Evolutionary conservation across 2,329 filamentous ascomycete genomes (phyloP), one percentile per base, ranked within the genome.

Genomic region (Aulographum hederae): DNA sequence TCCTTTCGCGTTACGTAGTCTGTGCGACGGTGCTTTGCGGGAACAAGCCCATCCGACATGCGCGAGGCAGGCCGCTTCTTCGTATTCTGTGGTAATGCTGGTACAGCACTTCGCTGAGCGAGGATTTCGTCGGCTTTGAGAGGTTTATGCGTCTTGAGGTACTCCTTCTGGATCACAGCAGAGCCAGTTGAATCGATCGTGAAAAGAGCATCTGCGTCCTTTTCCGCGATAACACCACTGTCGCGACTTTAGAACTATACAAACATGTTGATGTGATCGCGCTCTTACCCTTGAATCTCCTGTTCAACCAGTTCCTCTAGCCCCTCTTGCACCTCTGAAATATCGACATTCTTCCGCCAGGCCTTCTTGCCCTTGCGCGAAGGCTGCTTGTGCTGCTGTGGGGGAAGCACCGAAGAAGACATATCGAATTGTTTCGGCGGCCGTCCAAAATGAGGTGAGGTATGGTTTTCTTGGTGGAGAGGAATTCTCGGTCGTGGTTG

Each of bases 281-380:
- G n/a, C 8, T 25, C 46, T 37, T 63, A 86, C 82, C 89, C 89
- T 62, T 76, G 69, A 42, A 92, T 89, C 38, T 94, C 77, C 60
- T 95, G 79, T 36, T 91, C 78, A 46, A 89, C 82, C 41, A 91
- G 61, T 46, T 78, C 67, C 39, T 84, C 76, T 20, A 98, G 69
- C 37, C 89, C 89, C 33, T 77, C 60, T 45, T 86, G 69, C 17
- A 98, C 70, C 39, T 92, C 76, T 18, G 80, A 77, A 38, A 95
- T 70, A 56, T 98, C 82, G 54, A 98, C 82, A 58, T 98, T 93
- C 56, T 95, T 98, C 49, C 89, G 71, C 89, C 89, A 98, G 19
- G 89, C 86, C 61, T 92, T 95, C 59, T 95, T 95, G 45, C 91
- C 89, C 54, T 98, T 98, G 50, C 89, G 69, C 4, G 86, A 95